Conservation (phyloP, 305 asterid genomes). For the Fraxinus latifolia region DNA sequence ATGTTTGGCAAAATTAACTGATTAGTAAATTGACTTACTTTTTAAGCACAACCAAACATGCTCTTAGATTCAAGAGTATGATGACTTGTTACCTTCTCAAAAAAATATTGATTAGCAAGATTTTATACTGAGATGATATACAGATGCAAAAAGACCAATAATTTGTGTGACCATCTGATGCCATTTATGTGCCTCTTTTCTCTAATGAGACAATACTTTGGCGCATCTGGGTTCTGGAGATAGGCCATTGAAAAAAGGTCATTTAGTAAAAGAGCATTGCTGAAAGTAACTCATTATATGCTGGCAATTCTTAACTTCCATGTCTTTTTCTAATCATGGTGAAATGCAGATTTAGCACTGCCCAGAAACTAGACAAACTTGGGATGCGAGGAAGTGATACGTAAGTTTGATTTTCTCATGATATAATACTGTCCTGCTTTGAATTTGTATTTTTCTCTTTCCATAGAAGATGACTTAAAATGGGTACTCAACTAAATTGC, state of each 20-base stretch:
- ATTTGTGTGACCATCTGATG: background rate
- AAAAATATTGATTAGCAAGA: background rate
- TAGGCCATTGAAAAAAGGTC: background rate
- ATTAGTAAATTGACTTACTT: background rate
- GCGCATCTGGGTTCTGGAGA: background rate
- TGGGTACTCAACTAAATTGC: slow-evolving; percentile 31
- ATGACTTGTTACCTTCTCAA: background rate
- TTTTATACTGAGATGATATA: background rate
- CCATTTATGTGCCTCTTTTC: background rate
- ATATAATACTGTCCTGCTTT: slow-evolving; percentile 13
- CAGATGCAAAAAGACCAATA: background rate
- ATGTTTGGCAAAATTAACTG: background rate
- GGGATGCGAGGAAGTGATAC: slow-evolving; percentile 99
- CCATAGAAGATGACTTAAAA: slow-evolving; percentile 23
- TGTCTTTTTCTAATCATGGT: slow-evolving; percentile 12
- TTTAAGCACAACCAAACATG: background rate
- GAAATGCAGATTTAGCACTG: slow-evolving; percentile 85
- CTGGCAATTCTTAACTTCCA: slow-evolving; percentile 18
- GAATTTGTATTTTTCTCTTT: slow-evolving; percentile 13
- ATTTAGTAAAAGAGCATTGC: background rate
- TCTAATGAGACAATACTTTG: background rate
- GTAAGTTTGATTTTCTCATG: slow-evolving; percentile 42
- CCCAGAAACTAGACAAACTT: slow-evolving; percentile 96
- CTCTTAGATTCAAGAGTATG: background rate
- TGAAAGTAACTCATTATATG: background rate